Evolutionary conservation across 768 basidiomycete species (phyloP).

Genomic region (Candolleomyces efflorescens): DNA sequence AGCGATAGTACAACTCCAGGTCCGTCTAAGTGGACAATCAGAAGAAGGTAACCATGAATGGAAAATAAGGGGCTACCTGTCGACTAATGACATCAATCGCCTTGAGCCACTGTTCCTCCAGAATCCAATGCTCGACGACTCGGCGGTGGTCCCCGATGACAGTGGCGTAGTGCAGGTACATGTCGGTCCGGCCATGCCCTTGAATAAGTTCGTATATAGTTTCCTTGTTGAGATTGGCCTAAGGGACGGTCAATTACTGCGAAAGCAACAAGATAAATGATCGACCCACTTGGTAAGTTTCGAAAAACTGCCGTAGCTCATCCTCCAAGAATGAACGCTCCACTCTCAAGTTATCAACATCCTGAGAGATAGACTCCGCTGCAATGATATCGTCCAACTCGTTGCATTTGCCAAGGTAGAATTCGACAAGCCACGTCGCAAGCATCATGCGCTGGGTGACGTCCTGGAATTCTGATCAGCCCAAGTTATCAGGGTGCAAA

Average conservation of each 20-base stretch:
- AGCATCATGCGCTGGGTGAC: conserved; percentile 94
- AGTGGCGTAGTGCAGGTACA: conserved; percentile 87
- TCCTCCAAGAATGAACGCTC: conserved; percentile 87
- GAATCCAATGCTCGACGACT: conserved; percentile 88
- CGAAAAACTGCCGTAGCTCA: conserved; percentile 88
- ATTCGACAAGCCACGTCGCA: conserved; percentile 97
- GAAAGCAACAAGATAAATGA: background rate
- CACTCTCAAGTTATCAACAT: conserved; percentile 78
- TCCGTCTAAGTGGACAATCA: conserved; percentile 48
- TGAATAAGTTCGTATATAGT: conserved; percentile 93
- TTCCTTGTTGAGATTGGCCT: conserved; percentile 75
- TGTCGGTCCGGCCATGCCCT: conserved; percentile 88
- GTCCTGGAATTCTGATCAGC: conserved; percentile 48
- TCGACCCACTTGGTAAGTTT: conserved; percentile 79
- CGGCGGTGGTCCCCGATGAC: conserved; percentile 77
- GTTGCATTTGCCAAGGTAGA: conserved; percentile 95
- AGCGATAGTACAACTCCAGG: conserved; percentile 89
- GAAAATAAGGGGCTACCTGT: conserved; percentile 49
- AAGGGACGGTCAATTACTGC: background rate
- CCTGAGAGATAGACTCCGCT: conserved; percentile 74
- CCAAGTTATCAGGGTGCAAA: background rate
- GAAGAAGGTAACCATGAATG: background rate
- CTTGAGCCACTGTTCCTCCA: conserved; percentile 89
- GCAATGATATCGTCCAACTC: conserved; percentile 93
- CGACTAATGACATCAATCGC: conserved; percentile 88